Evolutionary conservation across 148 eudicot genomes (phyloP).

Genomic region (Persicaria tinctoria): DNA sequence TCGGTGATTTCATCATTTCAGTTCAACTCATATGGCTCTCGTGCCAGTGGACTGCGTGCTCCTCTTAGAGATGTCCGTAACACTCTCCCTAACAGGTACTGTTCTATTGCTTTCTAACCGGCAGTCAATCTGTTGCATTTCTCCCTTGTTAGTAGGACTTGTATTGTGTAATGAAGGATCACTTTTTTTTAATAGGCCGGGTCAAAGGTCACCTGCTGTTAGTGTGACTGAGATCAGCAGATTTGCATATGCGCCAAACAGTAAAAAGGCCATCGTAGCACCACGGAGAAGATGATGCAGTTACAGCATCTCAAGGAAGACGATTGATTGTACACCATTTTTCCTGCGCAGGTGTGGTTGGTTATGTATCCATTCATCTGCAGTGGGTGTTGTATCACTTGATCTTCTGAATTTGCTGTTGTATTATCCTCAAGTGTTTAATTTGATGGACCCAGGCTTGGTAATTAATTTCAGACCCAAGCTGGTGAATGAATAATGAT

Average conservation of each 20-base stretch:
- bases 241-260: constrained; percentile 46
- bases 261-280: constrained; percentile 23
- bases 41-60: constrained; percentile 95
- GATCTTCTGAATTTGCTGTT: background rate
- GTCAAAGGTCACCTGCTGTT: constrained; percentile 34
- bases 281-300: constrained; percentile 21
- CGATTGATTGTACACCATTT: background rate
- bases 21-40: constrained; percentile 67
- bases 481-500: too few relatives aligned
- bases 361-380: background rate
- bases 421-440: background rate
- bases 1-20: constrained; percentile 69
- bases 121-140: background rate
- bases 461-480: background rate
- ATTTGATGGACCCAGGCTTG: background rate
- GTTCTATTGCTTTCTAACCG: background rate
- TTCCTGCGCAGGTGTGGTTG: background rate
- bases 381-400: background rate
- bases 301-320: background rate
- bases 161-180: background rate
- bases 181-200: background rate
- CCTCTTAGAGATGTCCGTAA: constrained; percentile 75
- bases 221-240: constrained; percentile 38
- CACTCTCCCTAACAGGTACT: constrained; percentile 42
- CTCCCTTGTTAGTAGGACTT: background rate